These are phyloP conservation scores for Trebouxia sp. DNA, from an alignment of 139 green algal genomes.

Conservation along the genomic window DNA sequence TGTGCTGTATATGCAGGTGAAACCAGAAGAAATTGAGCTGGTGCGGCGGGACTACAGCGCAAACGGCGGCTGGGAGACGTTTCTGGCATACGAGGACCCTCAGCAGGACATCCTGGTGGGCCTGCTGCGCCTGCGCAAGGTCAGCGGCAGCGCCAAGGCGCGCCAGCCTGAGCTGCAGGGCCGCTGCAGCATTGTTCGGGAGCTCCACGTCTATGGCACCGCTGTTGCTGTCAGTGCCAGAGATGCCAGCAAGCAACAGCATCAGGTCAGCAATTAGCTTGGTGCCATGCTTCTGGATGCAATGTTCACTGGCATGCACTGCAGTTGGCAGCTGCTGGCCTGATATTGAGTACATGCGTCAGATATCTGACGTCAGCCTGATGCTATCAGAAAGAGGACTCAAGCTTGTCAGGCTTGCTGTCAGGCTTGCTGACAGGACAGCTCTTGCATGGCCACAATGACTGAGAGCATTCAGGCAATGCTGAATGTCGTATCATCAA, in stretches of 20 bases:
- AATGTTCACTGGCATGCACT: neutral
- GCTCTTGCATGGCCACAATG: too few relatives aligned
- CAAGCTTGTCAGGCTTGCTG: too few relatives aligned
- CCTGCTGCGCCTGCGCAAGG: constrained; percentile 85
- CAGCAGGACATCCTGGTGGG: constrained; percentile 94
- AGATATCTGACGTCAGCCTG: too few relatives aligned
- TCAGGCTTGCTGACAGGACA: too few relatives aligned
- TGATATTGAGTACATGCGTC: too few relatives aligned
- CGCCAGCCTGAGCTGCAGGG: constrained; percentile 84
- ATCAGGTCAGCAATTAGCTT: constrained; percentile 67
- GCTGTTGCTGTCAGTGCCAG: constrained; percentile 90
- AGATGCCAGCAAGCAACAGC: constrained; percentile 86
- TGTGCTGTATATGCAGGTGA: constrained; percentile 43
- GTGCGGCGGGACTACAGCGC: constrained; percentile 92
- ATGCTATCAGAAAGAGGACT: too few relatives aligned
- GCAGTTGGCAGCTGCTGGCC: too few relatives aligned
- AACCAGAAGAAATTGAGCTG: constrained; percentile 90
- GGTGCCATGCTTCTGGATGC: neutral
- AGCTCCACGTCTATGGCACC: constrained; percentile 98
- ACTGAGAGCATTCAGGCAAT: too few relatives aligned
- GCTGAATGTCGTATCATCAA: too few relatives aligned
- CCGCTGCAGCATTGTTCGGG: constrained; percentile 86
- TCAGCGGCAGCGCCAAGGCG: constrained; percentile 32
- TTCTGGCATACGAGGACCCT: constrained; percentile 94
- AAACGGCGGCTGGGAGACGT: constrained; percentile 97